phyloP scores from a whole-genome alignment of 768 basidiomycete species.

The Auricularia cornea region DNA sequence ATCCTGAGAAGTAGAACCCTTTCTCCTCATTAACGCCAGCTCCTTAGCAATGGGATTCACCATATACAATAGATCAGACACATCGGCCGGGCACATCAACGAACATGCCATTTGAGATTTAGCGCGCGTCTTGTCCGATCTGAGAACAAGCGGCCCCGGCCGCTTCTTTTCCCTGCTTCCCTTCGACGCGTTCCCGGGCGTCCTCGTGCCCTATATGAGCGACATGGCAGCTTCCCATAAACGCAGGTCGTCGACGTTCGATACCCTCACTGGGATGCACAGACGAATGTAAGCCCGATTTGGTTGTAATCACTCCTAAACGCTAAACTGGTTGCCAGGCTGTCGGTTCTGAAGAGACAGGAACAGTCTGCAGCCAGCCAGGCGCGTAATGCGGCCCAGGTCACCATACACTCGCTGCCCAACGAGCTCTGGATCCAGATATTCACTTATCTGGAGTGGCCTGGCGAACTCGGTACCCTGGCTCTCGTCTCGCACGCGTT shows the following conservation, averaged over 20 bases:
- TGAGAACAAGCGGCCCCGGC: too few relatives aligned
- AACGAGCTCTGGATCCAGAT: neutral
- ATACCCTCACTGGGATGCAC: neutral
- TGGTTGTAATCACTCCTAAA: neutral
- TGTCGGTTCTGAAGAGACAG: neutral
- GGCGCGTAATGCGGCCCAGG: neutral
- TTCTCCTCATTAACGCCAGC: too few relatives aligned
- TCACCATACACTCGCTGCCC: neutral
- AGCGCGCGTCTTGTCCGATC: too few relatives aligned
- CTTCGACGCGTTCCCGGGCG: too few relatives aligned
- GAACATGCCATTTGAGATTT: too few relatives aligned
- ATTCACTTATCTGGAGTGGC: neutral
- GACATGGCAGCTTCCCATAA: too few relatives aligned
- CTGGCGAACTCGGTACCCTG: neutral
- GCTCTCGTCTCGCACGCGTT: neutral
- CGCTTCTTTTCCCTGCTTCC: too few relatives aligned
- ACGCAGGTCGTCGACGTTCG: neutral
- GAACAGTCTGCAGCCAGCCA: neutral
- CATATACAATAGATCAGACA: too few relatives aligned
- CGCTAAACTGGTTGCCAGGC: neutral
- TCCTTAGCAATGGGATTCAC: too few relatives aligned
- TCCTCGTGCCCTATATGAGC: too few relatives aligned
- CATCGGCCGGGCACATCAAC: too few relatives aligned
- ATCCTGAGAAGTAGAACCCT: too few relatives aligned
- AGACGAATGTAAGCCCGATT: neutral